Evolutionary conservation across 2,329 filamentous ascomycete species (phyloP).

Genomic region (Ophiognomonia clavigignenti-juglandacearum): DNA sequence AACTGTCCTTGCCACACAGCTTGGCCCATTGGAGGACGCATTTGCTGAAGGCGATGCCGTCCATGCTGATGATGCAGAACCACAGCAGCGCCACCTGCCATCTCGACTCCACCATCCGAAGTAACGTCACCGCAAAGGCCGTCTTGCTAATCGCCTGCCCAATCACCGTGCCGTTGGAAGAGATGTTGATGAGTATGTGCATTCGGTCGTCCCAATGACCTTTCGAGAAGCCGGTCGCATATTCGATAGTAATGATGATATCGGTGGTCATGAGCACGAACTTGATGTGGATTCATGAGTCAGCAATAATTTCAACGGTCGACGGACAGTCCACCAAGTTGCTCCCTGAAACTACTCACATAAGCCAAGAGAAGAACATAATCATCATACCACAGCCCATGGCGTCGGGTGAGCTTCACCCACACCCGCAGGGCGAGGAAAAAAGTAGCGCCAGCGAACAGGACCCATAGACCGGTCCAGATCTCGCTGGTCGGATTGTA

Average conservation of each 20-base stretch:
- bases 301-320: neutral
- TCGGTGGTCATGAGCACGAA: slow-evolving; percentile 39
- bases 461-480: slow-evolving; percentile 29
- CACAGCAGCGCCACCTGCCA: slow-evolving; percentile 39
- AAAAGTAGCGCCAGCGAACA: slow-evolving; percentile 26
- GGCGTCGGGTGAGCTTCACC: slow-evolving; percentile 29
- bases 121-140: slow-evolving; percentile 32
- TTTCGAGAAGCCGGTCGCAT: slow-evolving; percentile 42
- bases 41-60: slow-evolving; percentile 41
- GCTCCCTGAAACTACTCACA: too few relatives aligned
- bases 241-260: slow-evolving; percentile 39
- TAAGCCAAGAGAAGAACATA: slow-evolving; percentile 31
- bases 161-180: slow-evolving; percentile 31
- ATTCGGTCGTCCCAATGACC: slow-evolving; percentile 46
- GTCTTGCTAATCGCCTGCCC: slow-evolving; percentile 32
- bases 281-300: slow-evolving; percentile 24
- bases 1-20: slow-evolving; percentile 35
- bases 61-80: slow-evolving; percentile 46
- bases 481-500: slow-evolving; percentile 20
- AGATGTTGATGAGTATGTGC: slow-evolving; percentile 46
- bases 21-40: slow-evolving; percentile 45
- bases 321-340: too few relatives aligned
- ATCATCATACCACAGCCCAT: slow-evolving; percentile 35
- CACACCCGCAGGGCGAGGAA: slow-evolving; percentile 29
- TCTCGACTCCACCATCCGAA: slow-evolving; percentile 35